These are phyloP conservation scores for Pichia sp. DNA, from an alignment of 1,139 yeast genomes.

Conservation along the genomic window DNA sequence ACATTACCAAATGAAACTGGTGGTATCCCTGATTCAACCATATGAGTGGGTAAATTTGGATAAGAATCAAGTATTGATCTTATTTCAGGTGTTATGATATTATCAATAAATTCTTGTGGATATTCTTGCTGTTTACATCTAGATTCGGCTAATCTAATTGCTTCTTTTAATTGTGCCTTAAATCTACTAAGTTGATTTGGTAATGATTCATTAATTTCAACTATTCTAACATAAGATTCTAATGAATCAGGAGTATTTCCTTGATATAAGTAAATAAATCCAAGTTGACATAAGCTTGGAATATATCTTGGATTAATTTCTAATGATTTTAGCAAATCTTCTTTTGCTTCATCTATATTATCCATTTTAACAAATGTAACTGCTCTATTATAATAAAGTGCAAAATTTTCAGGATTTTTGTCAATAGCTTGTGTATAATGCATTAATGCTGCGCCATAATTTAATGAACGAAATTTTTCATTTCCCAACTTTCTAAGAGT, in stretches of 20 bases:
- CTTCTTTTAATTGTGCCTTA: slow-evolving; percentile 24
- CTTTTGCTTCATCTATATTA: slow-evolving; percentile 30
- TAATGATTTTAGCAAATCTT: slow-evolving; percentile 30
- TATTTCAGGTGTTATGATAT: slow-evolving; percentile 22
- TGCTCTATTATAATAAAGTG: slow-evolving; percentile 33
- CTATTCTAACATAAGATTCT: slow-evolving; percentile 31
- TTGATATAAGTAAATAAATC: slow-evolving; percentile 29
- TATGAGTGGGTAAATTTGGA: slow-evolving; percentile 17
- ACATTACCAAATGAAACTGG: slow-evolving; percentile 15
- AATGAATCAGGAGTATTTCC: slow-evolving; percentile 32
- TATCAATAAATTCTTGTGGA: slow-evolving; percentile 25
- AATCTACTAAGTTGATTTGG: slow-evolving; percentile 24
- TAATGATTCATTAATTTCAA: slow-evolving; percentile 22
- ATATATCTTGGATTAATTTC: slow-evolving; percentile 30
- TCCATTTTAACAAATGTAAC: slow-evolving; percentile 33
- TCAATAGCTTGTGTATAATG: slow-evolving; percentile 32
- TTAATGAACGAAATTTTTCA: slow-evolving; percentile 26
- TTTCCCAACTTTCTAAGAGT: slow-evolving; percentile 31
- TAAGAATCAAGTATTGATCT: slow-evolving; percentile 22
- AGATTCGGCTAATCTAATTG: slow-evolving; percentile 25
- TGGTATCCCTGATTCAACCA: slow-evolving; percentile 15
- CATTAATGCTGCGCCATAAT: slow-evolving; percentile 31
- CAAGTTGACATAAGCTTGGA: slow-evolving; percentile 34
- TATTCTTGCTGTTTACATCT: slow-evolving; percentile 30
- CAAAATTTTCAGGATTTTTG: slow-evolving; percentile 29